Conservation (phyloP, 306 rosid genomes). For the Cicer judaicum region DNA sequence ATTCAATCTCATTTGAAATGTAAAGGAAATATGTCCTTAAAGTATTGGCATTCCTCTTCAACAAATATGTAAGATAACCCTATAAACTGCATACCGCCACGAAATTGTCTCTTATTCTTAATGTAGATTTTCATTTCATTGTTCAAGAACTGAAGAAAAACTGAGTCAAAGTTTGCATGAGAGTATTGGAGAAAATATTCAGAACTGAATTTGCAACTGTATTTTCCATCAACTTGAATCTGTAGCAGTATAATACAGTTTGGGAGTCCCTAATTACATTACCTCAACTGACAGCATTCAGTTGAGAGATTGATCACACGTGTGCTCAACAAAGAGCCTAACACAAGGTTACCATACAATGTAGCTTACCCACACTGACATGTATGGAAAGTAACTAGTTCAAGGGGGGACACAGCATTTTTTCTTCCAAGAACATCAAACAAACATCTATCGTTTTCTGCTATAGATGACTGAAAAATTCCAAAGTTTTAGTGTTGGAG, state of each 20-base stretch:
- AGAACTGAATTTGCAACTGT: conserved; percentile 1
- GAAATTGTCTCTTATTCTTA: not conserved
- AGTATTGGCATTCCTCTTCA: not conserved
- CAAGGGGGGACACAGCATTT: no score
- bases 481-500: no score
- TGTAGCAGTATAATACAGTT: not conserved
- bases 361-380: no score
- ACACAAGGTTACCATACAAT: not conserved
- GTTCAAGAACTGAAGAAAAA: conserved; percentile 8
- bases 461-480: no score
- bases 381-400: no score
- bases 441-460: no score
- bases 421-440: no score
- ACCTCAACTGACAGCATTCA: not conserved
- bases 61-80: conserved; percentile 17
- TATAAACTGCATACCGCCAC: not conserved
- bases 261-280: not conserved
- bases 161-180: conserved; percentile 13
- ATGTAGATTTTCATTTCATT: not conserved
- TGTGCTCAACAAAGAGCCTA: not conserved
- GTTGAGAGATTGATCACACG: not conserved
- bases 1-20: not conserved
- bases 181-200: not conserved
- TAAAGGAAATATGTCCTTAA: conserved; percentile 7
- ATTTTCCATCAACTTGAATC: not conserved